Conservation (phyloP, 768 basidiomycete species). For the Boletus sp. region DNA sequence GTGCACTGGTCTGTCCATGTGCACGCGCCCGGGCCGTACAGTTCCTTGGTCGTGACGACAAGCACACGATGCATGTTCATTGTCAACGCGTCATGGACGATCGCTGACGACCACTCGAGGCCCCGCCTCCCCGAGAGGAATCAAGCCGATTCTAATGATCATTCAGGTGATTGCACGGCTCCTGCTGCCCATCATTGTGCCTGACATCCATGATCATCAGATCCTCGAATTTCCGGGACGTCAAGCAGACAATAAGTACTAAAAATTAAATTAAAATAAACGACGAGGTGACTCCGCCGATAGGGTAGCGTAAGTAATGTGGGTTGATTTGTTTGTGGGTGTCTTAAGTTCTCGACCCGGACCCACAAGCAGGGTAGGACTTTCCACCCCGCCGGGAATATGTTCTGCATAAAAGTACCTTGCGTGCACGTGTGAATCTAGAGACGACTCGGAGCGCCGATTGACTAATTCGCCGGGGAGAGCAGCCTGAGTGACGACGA, state of each 20-base stretch:
- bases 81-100: not conserved
- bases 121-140: conserved; percentile 5
- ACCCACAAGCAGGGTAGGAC: not conserved
- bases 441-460: not conserved
- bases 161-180: not conserved
- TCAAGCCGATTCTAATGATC: too few relatives aligned
- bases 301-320: not conserved
- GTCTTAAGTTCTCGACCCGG: too few relatives aligned
- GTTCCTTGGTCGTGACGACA: conserved; percentile 4
- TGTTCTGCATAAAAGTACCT: not conserved
- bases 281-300: not conserved
- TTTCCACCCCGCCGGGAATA: not conserved
- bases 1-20: not conserved
- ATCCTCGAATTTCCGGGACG: conserved; percentile 4
- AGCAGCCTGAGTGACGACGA: not conserved
- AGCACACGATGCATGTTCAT: not conserved
- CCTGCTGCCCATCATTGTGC: conserved; percentile 14
- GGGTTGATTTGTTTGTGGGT: not conserved
- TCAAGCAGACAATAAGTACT: conserved; percentile 1
- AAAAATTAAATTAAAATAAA: not conserved
- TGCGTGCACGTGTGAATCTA: not conserved
- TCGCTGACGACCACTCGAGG: conserved; percentile 8
- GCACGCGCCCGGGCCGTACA: not conserved
- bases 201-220: conserved; percentile 12
- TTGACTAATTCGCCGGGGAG: not conserved